Evolutionary conservation across 2,329 filamentous ascomycete species (phyloP).

Genomic region (Colletotrichum lupini): DNA sequence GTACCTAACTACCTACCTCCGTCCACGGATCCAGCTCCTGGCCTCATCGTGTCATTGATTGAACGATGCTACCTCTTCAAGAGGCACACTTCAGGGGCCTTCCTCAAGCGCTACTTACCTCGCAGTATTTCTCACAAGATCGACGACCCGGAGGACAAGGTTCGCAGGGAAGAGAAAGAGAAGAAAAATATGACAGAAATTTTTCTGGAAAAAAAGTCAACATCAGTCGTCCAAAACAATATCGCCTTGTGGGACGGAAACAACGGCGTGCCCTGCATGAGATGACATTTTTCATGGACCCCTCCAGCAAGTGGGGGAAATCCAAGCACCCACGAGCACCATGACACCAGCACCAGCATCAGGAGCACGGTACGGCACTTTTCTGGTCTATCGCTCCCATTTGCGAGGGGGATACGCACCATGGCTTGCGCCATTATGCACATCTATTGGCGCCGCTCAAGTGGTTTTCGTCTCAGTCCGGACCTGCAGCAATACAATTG

Average conservation of each 20-base stretch:
- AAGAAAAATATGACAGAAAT: neutral
- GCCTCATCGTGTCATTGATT: neutral
- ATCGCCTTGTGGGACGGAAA: conserved; percentile 15
- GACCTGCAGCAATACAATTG: conserved; percentile 15
- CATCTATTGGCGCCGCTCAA: neutral
- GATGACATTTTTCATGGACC: neutral
- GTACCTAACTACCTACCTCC: neutral
- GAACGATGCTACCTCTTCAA: neutral
- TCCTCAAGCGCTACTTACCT: conserved; percentile 7
- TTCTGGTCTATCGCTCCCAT: neutral
- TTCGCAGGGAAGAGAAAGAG: neutral
- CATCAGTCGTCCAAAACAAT: conserved; percentile 6
- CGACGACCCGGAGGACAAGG: neutral
- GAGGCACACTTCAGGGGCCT: neutral
- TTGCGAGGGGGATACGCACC: neutral
- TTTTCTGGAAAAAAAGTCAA: conserved; percentile 1
- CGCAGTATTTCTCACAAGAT: neutral
- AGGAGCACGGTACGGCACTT: neutral
- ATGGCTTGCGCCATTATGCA: neutral
- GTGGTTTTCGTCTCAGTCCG: conserved; percentile 12
- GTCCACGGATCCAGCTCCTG: neutral
- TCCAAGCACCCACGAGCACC: neutral
- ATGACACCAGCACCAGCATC: neutral
- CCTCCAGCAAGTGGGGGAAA: neutral
- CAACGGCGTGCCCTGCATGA: conserved; percentile 18